A percentile compares a stretch with the other conserved stretches of the same genome.
Conservation (phyloP, 2,329 filamentous ascomycete species). For the Diaporthe ilicicola region DNA sequence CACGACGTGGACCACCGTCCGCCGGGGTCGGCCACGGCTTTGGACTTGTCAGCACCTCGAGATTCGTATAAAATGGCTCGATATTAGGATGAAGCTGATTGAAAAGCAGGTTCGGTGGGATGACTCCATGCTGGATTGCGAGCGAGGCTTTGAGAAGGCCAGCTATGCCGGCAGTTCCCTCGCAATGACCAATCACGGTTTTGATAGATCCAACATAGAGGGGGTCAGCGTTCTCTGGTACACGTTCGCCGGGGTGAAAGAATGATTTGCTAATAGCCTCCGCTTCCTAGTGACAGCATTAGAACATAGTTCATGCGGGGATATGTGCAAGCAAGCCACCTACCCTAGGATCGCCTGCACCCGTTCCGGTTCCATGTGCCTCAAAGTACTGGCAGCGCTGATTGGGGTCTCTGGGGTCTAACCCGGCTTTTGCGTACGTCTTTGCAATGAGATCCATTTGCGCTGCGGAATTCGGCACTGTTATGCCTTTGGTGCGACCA, state of each 20-base stretch:
- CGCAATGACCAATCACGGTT: conserved; percentile 50
- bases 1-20: neutral
- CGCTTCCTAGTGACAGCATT: conserved; percentile 44
- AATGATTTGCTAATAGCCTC: conserved; percentile 44
- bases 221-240: too few species aligned
- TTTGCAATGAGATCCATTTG: conserved; percentile 53
- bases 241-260: conserved; percentile 32
- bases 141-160: conserved; percentile 48
- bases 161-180: conserved; percentile 52
- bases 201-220: conserved; percentile 45
- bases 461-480: conserved; percentile 47
- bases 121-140: conserved; percentile 43
- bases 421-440: too few species aligned
- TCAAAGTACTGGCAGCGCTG: conserved; percentile 48
- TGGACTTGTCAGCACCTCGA: conserved; percentile 32
- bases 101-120: conserved; percentile 49
- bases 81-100: conserved; percentile 45
- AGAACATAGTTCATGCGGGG: neutral
- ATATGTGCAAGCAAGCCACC: neutral
- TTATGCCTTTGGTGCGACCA: conserved; percentile 49
- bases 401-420: too few species aligned
- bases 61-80: conserved; percentile 38
- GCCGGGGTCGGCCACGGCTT: neutral
- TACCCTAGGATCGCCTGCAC: too few species aligned
- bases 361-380: conserved; percentile 44